A percentile compares a stretch with the other conserved stretches of the same genome.
phyloP scores from a whole-genome alignment of 23 red algal species.

The Gracilaria domingensis region DNA sequence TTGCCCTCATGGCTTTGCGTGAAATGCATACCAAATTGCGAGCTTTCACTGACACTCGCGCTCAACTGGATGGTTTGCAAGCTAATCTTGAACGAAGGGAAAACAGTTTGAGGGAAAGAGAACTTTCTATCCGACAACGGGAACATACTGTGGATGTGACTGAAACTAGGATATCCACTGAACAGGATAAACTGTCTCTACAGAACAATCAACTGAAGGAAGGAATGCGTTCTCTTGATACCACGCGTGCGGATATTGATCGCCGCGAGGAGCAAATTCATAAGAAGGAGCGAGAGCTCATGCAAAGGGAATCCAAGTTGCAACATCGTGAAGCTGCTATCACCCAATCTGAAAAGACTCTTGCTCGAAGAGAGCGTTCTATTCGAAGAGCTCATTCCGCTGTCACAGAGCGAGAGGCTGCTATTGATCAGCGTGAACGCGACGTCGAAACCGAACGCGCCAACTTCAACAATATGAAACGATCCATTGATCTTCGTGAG shows the following conservation, averaged over 20 bases:
- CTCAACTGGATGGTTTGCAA: constrained; percentile 17
- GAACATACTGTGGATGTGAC: constrained; percentile 21
- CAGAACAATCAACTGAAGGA: constrained; percentile 20
- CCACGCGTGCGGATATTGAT: constrained; percentile 38
- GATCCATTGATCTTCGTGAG: constrained; percentile 58
- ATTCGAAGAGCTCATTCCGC: constrained; percentile 53
- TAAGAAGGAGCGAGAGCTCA: constrained; percentile 22
- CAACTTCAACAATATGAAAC: constrained; percentile 54
- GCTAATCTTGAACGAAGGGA: constrained; percentile 17
- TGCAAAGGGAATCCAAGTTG: constrained; percentile 39
- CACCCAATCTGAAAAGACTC: constrained; percentile 45
- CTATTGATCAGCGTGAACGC: constrained; percentile 30
- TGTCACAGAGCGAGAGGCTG: constrained; percentile 43
- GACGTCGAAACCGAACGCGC: constrained; percentile 51
- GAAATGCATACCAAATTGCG: constrained; percentile 2
- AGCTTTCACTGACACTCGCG: not conserved
- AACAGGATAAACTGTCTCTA: constrained; percentile 26
- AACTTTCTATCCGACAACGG: constrained; percentile 16
- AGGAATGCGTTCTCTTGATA: constrained; percentile 46
- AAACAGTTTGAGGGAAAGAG: constrained; percentile 4
- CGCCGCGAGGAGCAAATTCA: constrained; percentile 28
- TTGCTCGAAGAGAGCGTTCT: constrained; percentile 46
- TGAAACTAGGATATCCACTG: not conserved
- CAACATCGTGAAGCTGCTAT: constrained; percentile 32
- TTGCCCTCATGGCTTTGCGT: constrained; percentile 7